Evolutionary conservation across 2,329 filamentous ascomycete species (phyloP), one percentile per base, ranked within the genome.

Genomic region (Cladosporium sp.): DNA sequence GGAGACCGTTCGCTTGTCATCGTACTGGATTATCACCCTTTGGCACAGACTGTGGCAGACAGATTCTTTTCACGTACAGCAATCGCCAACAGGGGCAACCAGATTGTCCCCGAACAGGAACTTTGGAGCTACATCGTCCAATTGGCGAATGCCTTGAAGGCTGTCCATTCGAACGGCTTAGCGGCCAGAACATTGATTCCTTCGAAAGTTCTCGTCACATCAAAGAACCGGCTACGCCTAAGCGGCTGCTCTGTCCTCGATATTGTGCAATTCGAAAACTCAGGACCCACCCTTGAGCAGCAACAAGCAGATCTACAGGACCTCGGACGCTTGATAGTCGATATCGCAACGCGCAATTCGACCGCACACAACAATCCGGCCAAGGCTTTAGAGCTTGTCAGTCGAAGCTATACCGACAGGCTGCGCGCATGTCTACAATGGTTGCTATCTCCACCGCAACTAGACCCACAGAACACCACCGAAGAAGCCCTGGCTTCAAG

Each of bases 101-200:
- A 60, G 33, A 48, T 63, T 15, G 57, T 55, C 60, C 73, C 18
- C 25, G 92, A 97, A 67, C 80, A 83, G 50, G 77, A 88, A 1
- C 70, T 98, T 1, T 98, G 93, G 93, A 82, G 83, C 38, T 98
- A 97, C 66, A 82, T 96, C 53, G 86, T 91, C 5, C 93, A 98
- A 67, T 85, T 98, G 54, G 84, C 89, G 33, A 93, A 86, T 56
- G 93, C 88, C 1, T 73, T 98, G 30, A 92, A 88, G 64, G 80
- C 86, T 0, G 92, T 98, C 33, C 93, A 98, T 64, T 77, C 78
- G 11, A 80, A 79, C 49, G 86, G 87, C 16, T 76, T 97, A 35
- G 92, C 93, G 18, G 92, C 91, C 32, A 81, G 91, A 42, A 85
- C 92, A 46, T 82, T 98, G 39, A 88, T 93, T 52, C 78, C 88